A percentile compares a stretch with the other conserved stretches of the same genome.
phyloP scores from a whole-genome alignment of 2,329 filamentous ascomycete species.

The Pseudocercospora pini-densiflorae region DNA sequence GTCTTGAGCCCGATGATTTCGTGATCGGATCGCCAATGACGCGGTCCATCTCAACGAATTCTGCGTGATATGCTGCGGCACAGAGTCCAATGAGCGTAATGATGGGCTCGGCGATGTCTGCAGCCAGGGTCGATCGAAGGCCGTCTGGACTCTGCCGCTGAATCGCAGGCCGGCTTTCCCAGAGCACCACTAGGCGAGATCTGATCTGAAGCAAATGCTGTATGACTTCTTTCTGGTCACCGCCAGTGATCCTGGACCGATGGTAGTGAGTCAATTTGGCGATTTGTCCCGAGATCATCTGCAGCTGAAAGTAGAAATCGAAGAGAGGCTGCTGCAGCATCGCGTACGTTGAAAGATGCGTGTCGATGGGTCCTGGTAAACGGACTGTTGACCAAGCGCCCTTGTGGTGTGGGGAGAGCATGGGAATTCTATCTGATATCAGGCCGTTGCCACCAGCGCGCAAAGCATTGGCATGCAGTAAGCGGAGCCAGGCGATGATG shows the following conservation, averaged over 20 bases:
- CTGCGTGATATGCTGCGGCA: not conserved
- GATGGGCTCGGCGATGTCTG: conserved; percentile 3
- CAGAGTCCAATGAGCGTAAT: not conserved
- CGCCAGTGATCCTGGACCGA: not conserved
- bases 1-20: not conserved
- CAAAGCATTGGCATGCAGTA: not conserved
- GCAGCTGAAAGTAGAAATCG: not conserved
- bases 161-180: not conserved
- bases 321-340: conserved; percentile 1
- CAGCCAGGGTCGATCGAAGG: not conserved
- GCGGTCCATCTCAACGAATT: conserved; percentile 4
- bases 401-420: not conserved
- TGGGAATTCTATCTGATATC: not conserved
- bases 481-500: not conserved
- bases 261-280: conserved; percentile 1
- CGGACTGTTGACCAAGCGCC: not conserved
- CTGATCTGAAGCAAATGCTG: not conserved
- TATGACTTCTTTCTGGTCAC: not conserved
- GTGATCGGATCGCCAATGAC: not conserved
- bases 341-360: not conserved
- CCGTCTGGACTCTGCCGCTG: not conserved
- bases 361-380: not conserved
- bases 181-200: not conserved
- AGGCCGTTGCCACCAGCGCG: not conserved
- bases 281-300: conserved; percentile 3